These are phyloP conservation scores for Thalassiosira exigua DNA, from an alignment of 352 stramenopile genomes.

Conservation along the genomic window DNA sequence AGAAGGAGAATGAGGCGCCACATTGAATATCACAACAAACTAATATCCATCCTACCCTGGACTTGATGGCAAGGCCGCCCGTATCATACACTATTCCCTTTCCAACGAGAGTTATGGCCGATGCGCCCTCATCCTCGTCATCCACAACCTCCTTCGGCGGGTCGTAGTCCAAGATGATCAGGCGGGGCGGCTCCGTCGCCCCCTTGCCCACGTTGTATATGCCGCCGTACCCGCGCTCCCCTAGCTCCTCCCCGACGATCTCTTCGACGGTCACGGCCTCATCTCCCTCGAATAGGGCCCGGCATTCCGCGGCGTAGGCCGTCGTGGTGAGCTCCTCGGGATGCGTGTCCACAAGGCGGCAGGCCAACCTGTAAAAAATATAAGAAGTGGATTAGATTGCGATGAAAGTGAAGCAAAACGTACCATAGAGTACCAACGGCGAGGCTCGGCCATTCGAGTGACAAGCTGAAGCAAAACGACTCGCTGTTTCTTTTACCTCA, in stretches of 20 bases:
- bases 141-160: slow-evolving; percentile 36
- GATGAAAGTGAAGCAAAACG: too few species aligned
- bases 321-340: slow-evolving; percentile 89
- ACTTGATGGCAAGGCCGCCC: slow-evolving; percentile 90
- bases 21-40: background rate
- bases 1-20: slow-evolving; percentile 4
- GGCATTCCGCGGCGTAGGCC: slow-evolving; percentile 86
- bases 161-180: slow-evolving; percentile 89
- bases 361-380: slow-evolving; percentile 85
- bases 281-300: slow-evolving; percentile 42
- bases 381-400: too few species aligned
- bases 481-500: too few species aligned
- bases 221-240: slow-evolving; percentile 88
- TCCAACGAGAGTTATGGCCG: slow-evolving; percentile 85
- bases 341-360: slow-evolving; percentile 88
- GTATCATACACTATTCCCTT: slow-evolving; percentile 95
- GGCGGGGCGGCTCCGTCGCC: slow-evolving; percentile 85
- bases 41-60: slow-evolving; percentile 8
- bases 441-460: too few species aligned
- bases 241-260: slow-evolving; percentile 89
- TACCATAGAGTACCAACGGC: too few species aligned
- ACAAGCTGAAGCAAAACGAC: too few species aligned
- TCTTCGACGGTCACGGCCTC: slow-evolving; percentile 72
- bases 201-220: slow-evolving; percentile 92
- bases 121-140: slow-evolving; percentile 3